These are phyloP conservation scores for Russula vinacea DNA, from an alignment of 768 basidiomycete genomes.

Conservation along the genomic window DNA sequence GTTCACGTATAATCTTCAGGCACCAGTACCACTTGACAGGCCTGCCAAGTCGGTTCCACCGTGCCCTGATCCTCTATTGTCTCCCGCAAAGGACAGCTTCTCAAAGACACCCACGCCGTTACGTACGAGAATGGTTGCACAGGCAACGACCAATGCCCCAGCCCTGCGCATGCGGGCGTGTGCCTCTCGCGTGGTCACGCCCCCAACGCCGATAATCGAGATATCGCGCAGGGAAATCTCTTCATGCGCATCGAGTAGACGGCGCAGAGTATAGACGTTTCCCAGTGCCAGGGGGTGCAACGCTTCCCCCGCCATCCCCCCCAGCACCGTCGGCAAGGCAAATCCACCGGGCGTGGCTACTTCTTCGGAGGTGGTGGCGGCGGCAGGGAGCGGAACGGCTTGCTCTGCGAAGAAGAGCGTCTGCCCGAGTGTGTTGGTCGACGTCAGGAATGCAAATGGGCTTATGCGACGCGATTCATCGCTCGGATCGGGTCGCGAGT, in stretches of 20 bases:
- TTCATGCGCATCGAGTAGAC: conserved; percentile 46
- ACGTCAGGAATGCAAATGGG: conserved; percentile 29
- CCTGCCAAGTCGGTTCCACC: conserved; percentile 44
- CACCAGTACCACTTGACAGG: conserved; percentile 49
- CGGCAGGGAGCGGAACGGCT: neutral
- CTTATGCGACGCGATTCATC: conserved; percentile 20
- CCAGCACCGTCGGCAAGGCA: conserved; percentile 62
- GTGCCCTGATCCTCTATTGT: conserved; percentile 35
- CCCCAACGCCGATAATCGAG: conserved; percentile 76
- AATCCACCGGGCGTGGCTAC: conserved; percentile 35
- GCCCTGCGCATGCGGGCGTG: conserved; percentile 67
- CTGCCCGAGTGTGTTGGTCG: conserved; percentile 29
- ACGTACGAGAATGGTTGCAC: conserved; percentile 50
- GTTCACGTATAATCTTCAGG: neutral
- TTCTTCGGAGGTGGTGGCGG: neutral
- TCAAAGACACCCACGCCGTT: conserved; percentile 43
- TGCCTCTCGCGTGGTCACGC: conserved; percentile 61
- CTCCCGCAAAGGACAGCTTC: conserved; percentile 22
- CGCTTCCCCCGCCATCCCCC: conserved; percentile 74
- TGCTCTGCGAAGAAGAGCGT: conserved; percentile 26
- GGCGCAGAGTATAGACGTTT: conserved; percentile 63
- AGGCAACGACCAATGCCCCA: conserved; percentile 70
- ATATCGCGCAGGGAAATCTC: conserved; percentile 48
- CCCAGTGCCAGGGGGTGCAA: conserved; percentile 77
- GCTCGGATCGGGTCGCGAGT: conserved; percentile 26